These are phyloP conservation scores for Alternaria ventricosa DNA, from an alignment of 2,329 filamentous ascomycete species.

Conservation along the genomic window DNA sequence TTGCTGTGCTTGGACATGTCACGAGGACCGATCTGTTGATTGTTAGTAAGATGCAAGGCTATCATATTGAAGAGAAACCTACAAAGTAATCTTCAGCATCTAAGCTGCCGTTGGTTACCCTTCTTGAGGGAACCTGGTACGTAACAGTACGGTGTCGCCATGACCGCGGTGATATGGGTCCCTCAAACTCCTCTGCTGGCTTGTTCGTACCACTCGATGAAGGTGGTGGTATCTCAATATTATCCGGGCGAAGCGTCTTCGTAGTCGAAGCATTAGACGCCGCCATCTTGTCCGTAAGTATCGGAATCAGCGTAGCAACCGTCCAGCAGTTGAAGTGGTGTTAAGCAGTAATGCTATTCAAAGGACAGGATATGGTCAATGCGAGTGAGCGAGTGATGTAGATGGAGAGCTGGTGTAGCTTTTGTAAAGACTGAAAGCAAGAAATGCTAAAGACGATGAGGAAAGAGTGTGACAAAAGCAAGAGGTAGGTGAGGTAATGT, in stretches of 20 bases:
- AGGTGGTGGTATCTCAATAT: constrained; percentile 43
- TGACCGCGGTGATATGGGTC: constrained; percentile 41
- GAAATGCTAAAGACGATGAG: not conserved
- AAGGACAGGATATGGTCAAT: constrained; percentile 6
- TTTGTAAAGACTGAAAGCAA: constrained; percentile 8
- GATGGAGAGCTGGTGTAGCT: not conserved
- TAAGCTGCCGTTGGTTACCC: constrained; percentile 36
- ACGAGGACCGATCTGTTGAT: constrained; percentile 62
- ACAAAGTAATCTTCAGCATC: constrained; percentile 68
- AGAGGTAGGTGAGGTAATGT: not conserved
- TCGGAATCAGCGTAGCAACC: constrained; percentile 25
- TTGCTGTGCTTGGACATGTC: constrained; percentile 77
- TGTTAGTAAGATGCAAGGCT: constrained; percentile 14
- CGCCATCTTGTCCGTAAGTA: constrained; percentile 28
- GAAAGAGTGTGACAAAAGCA: constrained; percentile 1
- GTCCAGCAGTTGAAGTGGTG: constrained; percentile 39
- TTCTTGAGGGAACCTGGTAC: constrained; percentile 37
- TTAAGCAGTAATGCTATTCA: not conserved
- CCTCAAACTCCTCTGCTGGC: constrained; percentile 17
- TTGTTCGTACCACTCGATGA: constrained; percentile 20
- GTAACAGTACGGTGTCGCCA: constrained; percentile 38
- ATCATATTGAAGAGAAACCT: constrained; percentile 33
- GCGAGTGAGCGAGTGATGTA: constrained; percentile 4
- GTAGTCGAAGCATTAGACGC: constrained; percentile 35
- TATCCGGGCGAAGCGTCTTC: constrained; percentile 38